Evolutionary conservation across 2,329 filamentous ascomycete species (phyloP).

Genomic region (Colletotrichum salicis): DNA sequence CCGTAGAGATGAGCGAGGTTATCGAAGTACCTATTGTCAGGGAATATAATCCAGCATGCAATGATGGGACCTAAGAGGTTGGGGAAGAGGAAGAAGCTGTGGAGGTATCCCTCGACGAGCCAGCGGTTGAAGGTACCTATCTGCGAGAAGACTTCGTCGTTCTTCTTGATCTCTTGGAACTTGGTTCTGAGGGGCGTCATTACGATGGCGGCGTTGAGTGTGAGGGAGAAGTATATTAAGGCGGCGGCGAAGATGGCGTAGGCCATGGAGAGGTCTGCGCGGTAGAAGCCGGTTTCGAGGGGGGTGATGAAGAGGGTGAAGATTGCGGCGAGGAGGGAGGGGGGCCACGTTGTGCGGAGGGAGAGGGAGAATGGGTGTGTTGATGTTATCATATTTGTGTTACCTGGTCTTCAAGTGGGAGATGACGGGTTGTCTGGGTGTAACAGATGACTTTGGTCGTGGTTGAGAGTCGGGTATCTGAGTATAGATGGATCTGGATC

Average conservation of each 20-base stretch:
- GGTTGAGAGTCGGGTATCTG: background rate
- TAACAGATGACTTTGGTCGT: background rate
- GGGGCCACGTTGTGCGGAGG: background rate
- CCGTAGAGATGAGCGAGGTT: slow-evolving; percentile 25
- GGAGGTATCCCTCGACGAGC: slow-evolving; percentile 25
- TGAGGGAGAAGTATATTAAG: slow-evolving; percentile 8
- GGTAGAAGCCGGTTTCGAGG: slow-evolving; percentile 23
- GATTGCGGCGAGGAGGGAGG: background rate
- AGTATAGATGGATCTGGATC: background rate
- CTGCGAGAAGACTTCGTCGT: background rate
- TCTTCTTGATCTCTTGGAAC: background rate
- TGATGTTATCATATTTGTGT: background rate
- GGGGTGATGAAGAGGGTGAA: background rate
- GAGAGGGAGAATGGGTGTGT: background rate
- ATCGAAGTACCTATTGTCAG: background rate
- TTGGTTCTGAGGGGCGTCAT: background rate
- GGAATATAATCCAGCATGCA: background rate
- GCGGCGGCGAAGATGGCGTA: slow-evolving; percentile 17
- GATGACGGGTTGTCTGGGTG: no score
- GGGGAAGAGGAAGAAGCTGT: slow-evolving; percentile 19
- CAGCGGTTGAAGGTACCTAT: slow-evolving; percentile 1
- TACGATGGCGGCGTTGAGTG: slow-evolving; percentile 10
- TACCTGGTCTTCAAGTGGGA: no score
- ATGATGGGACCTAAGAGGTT: slow-evolving; percentile 24
- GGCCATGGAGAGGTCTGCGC: slow-evolving; percentile 4